Conservation (phyloP, 1,284 basidiomycete genomes). For the Cryptococcus jaspeensis region DNA sequence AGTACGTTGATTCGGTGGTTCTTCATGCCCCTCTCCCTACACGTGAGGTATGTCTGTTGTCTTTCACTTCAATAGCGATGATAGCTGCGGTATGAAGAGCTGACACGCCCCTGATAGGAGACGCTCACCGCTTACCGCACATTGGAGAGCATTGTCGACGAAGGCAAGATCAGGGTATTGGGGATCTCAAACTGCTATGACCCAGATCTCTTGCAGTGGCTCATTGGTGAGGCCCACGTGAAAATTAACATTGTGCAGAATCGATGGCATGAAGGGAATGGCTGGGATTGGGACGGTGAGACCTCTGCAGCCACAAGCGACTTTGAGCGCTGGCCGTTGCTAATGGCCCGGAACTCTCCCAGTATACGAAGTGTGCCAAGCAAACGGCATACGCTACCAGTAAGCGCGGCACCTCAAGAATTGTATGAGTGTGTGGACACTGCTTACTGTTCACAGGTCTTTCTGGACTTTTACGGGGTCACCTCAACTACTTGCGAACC, state of each 20-base stretch:
- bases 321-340: too few species aligned
- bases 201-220: conserved; percentile 56
- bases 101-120: too few species aligned
- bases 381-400: conserved; percentile 69
- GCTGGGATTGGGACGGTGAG: conserved; percentile 68
- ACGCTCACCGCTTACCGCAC: conserved; percentile 67
- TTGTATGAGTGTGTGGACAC: background rate
- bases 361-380: conserved; percentile 45
- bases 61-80: background rate
- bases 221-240: conserved; percentile 55
- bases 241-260: conserved; percentile 73
- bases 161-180: conserved; percentile 63
- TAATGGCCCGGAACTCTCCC: too few species aligned
- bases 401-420: conserved; percentile 44
- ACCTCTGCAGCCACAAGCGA: too few species aligned
- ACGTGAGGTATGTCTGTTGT: conserved; percentile 47
- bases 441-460: conserved; percentile 56
- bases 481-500: conserved; percentile 60
- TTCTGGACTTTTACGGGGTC: conserved; percentile 86
- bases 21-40: conserved; percentile 71
- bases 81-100: too few species aligned
- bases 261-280: conserved; percentile 75
- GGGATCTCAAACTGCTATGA: conserved; percentile 77
- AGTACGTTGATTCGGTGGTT: conserved; percentile 70
- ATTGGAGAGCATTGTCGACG: conserved; percentile 62